phyloP scores from a whole-genome alignment of 257 asterid species.

The Eustoma russellianum region DNA sequence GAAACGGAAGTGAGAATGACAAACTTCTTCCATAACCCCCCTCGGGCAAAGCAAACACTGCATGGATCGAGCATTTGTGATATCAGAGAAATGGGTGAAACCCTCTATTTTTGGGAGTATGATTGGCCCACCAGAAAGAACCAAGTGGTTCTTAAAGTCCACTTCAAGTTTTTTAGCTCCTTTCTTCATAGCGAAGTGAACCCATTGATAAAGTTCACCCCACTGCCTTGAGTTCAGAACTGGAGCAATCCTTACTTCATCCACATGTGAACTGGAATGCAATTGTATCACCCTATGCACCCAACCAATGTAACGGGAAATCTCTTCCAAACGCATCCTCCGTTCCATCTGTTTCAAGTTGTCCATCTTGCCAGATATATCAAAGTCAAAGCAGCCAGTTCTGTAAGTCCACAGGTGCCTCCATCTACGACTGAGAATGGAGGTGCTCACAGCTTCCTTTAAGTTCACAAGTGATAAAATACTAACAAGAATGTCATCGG shows the following conservation, averaged over 20 bases:
- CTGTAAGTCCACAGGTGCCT: neutral
- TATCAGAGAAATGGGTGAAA: neutral
- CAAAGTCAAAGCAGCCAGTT: neutral
- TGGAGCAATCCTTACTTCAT: neutral
- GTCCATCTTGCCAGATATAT: neutral
- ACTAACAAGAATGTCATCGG: neutral
- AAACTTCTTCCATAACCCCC: neutral
- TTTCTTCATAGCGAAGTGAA: neutral
- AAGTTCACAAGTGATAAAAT: neutral
- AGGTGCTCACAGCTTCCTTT: neutral
- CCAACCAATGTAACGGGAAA: neutral
- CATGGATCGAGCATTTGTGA: neutral
- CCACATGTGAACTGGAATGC: neutral
- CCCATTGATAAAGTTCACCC: neutral
- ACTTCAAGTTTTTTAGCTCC: neutral
- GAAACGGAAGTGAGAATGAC: neutral
- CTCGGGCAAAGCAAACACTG: neutral
- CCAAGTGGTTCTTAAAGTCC: neutral
- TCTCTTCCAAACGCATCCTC: neutral
- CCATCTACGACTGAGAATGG: neutral
- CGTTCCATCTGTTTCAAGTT: neutral
- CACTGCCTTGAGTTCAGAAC: neutral
- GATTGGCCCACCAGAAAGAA: neutral
- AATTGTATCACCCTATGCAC: neutral
- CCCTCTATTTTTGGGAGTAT: neutral